A percentile compares a stretch with the other conserved stretches of the same genome.
Conservation (phyloP, 805 yeast genomes). For the Candida insectalens region DNA sequence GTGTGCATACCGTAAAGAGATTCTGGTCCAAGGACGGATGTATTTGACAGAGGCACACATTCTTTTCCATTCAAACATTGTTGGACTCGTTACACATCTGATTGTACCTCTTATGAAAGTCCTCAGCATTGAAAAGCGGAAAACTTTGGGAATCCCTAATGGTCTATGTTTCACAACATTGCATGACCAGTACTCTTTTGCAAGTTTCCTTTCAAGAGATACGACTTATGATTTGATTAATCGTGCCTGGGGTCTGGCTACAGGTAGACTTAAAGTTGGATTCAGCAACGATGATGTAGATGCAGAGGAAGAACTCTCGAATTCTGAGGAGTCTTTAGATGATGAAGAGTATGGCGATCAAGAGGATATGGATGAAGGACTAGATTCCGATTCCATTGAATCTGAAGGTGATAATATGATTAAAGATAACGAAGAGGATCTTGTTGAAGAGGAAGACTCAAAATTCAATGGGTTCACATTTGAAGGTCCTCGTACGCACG, state of each 20-base stretch:
- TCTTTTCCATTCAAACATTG: constrained; percentile 56
- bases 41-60: constrained; percentile 46
- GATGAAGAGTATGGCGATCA: constrained; percentile 4
- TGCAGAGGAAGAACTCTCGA: constrained; percentile 15
- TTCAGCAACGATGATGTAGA: constrained; percentile 17
- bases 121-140: constrained; percentile 51
- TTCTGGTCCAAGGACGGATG: constrained; percentile 57
- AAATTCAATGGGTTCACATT: constrained; percentile 29
- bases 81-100: constrained; percentile 57
- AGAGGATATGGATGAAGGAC: constrained; percentile 9
- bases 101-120: constrained; percentile 52
- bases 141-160: constrained; percentile 61
- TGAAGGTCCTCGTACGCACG: constrained; percentile 28
- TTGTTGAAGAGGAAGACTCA: constrained; percentile 11
- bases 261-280: constrained; percentile 13
- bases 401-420: constrained; percentile 24
- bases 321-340: constrained; percentile 1
- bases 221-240: constrained; percentile 39
- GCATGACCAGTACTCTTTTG: constrained; percentile 54
- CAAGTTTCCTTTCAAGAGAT: constrained; percentile 57
- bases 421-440: constrained; percentile 18
- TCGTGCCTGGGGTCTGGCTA: constrained; percentile 48
- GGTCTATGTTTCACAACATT: constrained; percentile 56
- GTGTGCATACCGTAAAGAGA: constrained; percentile 59
- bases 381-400: constrained; percentile 18